Conservation (phyloP, 1,284 basidiomycete species). For the Vanrija sp. region DNA sequence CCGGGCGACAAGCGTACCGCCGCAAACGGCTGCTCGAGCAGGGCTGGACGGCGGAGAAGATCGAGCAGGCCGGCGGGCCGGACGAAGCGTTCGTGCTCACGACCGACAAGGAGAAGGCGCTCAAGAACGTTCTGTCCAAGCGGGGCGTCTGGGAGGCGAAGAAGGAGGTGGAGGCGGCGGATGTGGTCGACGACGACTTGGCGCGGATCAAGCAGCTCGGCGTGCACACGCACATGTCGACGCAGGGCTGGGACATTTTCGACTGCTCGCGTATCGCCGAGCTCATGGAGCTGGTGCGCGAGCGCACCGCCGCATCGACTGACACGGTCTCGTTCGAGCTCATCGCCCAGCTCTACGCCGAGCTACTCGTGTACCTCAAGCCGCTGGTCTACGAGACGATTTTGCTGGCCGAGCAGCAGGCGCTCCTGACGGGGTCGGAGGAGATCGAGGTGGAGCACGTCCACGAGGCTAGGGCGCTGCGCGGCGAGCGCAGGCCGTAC, state of each 20-base stretch:
- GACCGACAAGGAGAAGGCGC: neutral
- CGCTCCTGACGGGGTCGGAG: neutral
- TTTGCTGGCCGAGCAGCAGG: conserved; percentile 18
- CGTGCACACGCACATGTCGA: neutral
- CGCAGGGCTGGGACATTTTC: conserved; percentile 23
- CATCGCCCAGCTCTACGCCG: conserved; percentile 15
- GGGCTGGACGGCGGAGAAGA: conserved; percentile 25
- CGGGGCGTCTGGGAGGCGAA: neutral
- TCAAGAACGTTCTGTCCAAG: neutral
- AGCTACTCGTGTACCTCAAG: conserved; percentile 18
- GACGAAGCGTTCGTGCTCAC: conserved; percentile 21
- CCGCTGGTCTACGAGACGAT: conserved; percentile 18
- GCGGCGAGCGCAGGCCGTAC: neutral
- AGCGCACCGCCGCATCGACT: neutral
- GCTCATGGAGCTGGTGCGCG: neutral
- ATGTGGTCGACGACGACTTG: neutral
- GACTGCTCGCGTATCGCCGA: conserved; percentile 13
- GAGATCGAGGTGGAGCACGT: neutral
- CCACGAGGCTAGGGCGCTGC: neutral
- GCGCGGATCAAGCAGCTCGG: neutral
- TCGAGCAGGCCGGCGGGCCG: conserved; percentile 25
- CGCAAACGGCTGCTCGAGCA: conserved; percentile 17
- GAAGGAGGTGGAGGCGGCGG: neutral
- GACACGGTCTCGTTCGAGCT: conserved; percentile 13
- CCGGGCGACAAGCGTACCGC: conserved; percentile 24